Conservation (phyloP, 495 filamentous ascomycete species). For the Daldinia caldariorum region DNA sequence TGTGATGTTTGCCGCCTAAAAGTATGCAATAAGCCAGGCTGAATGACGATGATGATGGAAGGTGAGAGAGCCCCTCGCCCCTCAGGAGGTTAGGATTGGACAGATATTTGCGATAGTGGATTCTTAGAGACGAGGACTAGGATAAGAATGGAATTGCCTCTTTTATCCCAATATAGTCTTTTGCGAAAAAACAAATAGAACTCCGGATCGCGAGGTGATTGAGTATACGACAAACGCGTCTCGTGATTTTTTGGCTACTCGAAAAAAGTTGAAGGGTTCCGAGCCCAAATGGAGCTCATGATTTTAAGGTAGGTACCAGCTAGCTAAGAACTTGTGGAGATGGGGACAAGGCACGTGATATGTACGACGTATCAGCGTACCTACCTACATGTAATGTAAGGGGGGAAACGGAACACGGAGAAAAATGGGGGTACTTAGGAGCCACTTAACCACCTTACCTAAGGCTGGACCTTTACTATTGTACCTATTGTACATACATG, state of each 20-base stretch:
- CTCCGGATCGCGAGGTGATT: background rate
- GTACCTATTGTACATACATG: too few relatives aligned
- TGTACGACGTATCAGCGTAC: conserved; percentile 8
- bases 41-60: background rate
- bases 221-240: conserved; percentile 25
- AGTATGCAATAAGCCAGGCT: conserved; percentile 7
- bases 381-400: too few relatives aligned
- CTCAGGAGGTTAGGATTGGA: background rate
- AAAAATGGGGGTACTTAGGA: background rate
- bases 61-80: background rate
- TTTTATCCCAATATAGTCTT: conserved; percentile 4
- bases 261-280: conserved; percentile 33
- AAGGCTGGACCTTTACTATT: too few relatives aligned
- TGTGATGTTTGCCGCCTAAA: conserved; percentile 8
- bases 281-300: conserved; percentile 37
- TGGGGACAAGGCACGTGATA: conserved; percentile 4
- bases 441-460: background rate
- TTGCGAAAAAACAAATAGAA: conserved; percentile 11
- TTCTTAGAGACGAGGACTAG: background rate
- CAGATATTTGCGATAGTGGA: background rate
- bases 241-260: conserved; percentile 20
- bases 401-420: background rate
- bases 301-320: conserved; percentile 19
- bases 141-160: background rate
- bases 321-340: conserved; percentile 33